Base-by-base conservation (phyloP, 2,329 filamentous ascomycete genomes). In the Pyricularia sp. region DNA sequence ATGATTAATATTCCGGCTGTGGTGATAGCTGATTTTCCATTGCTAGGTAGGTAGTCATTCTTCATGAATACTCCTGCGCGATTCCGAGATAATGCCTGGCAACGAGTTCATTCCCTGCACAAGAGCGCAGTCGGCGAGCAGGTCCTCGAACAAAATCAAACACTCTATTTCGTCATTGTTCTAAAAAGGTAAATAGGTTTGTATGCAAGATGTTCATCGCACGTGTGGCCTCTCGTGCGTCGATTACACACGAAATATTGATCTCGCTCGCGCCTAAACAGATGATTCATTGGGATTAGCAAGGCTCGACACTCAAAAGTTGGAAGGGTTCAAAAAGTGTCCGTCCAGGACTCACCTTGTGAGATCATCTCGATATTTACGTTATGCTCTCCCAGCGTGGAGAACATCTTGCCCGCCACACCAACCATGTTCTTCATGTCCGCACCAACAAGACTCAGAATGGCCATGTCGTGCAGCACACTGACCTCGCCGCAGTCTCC, bases 311-410 rank as follows among this genome's bases (percentile, higher is more conserved):
- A 50, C 17, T 7, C 20, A n/a, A 50, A 50, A 20, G 42, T 50
- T 50, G 20, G 3, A 50, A 50, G 20, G 6, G 42, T 50, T n/a
- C n/a, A n/a, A 2, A n/a, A 50, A 50, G 5, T 17, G 20, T 50
- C 42, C 7, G n/a, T 6, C 5, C 65, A 12, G 2, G 70, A 75
- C 84, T 75, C 84, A 94, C 95, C 95, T 82, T 99, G 95, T 28
- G 93, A 97, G 73, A 99, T 99, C 95, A 99, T 99, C 81, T 99
- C 95, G 74, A 99, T 93, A 78, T 99, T 99, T 76, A 99, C 90
- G 74, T 92, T 92, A 78, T 97, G 91, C 77, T 97, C 92, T 63
- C 95, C 95, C 23, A 99, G 83, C 1, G 94, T 96, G 65, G 91
- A 92, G 79, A 99, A 98, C 92, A 99, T 98, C 74, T 87, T 89